A percentile compares a stretch with the other conserved stretches of the same genome.
These are phyloP conservation scores for Mortierella polycephala DNA, from an alignment of 371 early-diverging fungal genomes.

Conservation along the genomic window DNA sequence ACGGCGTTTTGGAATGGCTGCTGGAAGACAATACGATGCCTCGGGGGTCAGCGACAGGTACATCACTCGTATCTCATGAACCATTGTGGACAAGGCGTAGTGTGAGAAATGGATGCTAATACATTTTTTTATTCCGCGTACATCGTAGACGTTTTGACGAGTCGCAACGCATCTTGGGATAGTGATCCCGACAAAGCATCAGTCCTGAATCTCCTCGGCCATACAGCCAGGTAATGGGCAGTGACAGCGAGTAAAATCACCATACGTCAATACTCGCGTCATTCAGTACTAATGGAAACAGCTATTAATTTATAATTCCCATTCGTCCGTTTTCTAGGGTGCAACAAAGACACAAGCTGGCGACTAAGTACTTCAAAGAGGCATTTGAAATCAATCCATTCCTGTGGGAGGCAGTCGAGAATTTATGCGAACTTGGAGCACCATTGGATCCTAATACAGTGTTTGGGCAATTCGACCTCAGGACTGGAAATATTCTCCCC, in stretches of 20 bases:
- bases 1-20: constrained; percentile 42
- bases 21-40: constrained; percentile 28
- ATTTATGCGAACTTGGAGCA: constrained; percentile 62
- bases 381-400: constrained; percentile 66
- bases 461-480: constrained; percentile 25
- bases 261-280: no score
- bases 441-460: constrained; percentile 33
- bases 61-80: not conserved
- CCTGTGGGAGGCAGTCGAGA: constrained; percentile 68
- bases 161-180: constrained; percentile 1
- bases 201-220: constrained; percentile 60
- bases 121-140: not conserved
- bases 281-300: no score
- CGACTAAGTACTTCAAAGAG: constrained; percentile 55
- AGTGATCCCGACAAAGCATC: constrained; percentile 53
- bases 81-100: no score
- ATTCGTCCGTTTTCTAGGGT: constrained; percentile 36
- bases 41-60: constrained; percentile 26
- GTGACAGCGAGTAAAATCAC: not conserved
- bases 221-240: constrained; percentile 43
- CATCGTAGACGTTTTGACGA: constrained; percentile 16
- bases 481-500: constrained; percentile 1
- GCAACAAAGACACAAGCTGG: constrained; percentile 56
- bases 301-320: no score
- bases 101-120: not conserved